Conservation (phyloP, 805 yeast species). For the Alloascoidea hylecoeti region DNA sequence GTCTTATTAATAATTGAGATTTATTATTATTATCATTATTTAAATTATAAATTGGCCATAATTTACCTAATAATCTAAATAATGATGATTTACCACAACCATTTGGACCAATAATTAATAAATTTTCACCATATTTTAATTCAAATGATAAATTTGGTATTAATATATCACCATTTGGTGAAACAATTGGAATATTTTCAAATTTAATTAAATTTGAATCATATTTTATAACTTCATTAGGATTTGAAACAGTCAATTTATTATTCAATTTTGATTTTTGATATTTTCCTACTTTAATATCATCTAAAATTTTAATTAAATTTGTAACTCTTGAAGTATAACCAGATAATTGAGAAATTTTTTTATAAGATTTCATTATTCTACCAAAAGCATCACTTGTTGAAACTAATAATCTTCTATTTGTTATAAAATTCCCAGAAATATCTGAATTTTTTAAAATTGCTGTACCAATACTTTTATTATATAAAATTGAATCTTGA, state of each 20-base stretch:
- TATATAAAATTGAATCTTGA: constrained; percentile 27
- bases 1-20: constrained; percentile 46
- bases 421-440: constrained; percentile 77
- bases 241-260: constrained; percentile 10
- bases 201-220: constrained; percentile 27
- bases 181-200: constrained; percentile 62
- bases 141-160: constrained; percentile 55
- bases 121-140: constrained; percentile 69
- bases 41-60: constrained; percentile 70
- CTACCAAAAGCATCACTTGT: constrained; percentile 85
- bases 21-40: constrained; percentile 10
- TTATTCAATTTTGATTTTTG: constrained; percentile 11
- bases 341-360: constrained; percentile 71
- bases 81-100: constrained; percentile 94
- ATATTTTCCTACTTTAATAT: constrained; percentile 24
- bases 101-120: constrained; percentile 87
- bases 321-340: constrained; percentile 63
- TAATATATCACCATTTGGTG: constrained; percentile 72
- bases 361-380: constrained; percentile 73
- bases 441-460: constrained; percentile 6
- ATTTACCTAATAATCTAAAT: constrained; percentile 81
- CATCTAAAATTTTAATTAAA: constrained; percentile 49
- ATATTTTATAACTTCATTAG: constrained; percentile 6
- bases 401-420: constrained; percentile 67
- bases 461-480: background rate